A percentile compares a stretch with the other conserved stretches of the same genome.
These are phyloP conservation scores for Nakaseomyces glabratus DNA, from an alignment of 1,139 yeast genomes.

Conservation along the genomic window DNA sequence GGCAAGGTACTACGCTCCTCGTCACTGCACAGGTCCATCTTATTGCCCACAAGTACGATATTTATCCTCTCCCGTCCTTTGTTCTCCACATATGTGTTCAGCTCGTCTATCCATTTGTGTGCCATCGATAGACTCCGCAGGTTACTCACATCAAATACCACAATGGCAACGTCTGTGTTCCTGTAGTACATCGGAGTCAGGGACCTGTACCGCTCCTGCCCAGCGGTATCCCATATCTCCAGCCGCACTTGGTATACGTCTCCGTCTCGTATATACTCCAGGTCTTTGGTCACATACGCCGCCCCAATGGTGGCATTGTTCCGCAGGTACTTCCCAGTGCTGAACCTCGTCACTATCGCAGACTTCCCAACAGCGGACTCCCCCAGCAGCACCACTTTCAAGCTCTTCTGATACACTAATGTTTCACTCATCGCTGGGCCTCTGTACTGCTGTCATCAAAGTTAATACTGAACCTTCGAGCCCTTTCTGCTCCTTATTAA, in stretches of 20 bases:
- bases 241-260: constrained; percentile 47
- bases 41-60: constrained; percentile 74
- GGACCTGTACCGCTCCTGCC: constrained; percentile 73
- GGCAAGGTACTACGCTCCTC: constrained; percentile 16
- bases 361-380: constrained; percentile 96
- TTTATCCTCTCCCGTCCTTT: constrained; percentile 49
- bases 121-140: constrained; percentile 72
- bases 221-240: constrained; percentile 86
- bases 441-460: no score
- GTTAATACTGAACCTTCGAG: no score
- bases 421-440: no score
- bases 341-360: constrained; percentile 84
- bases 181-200: constrained; percentile 83
- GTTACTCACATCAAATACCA: constrained; percentile 63
- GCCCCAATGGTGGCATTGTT: constrained; percentile 96
- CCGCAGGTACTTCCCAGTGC: constrained; percentile 84
- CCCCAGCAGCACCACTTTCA: constrained; percentile 79
- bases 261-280: constrained; percentile 43
- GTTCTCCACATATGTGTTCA: constrained; percentile 70
- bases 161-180: constrained; percentile 73
- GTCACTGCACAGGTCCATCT: constrained; percentile 49
- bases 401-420: constrained; percentile 3
- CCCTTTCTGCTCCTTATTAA: no score
- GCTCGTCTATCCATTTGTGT: constrained; percentile 88
- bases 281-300: constrained; percentile 84